These are phyloP conservation scores for Ophidiomyces ophidiicola DNA, from an alignment of 2,329 filamentous ascomycete species.

Conservation along the genomic window DNA sequence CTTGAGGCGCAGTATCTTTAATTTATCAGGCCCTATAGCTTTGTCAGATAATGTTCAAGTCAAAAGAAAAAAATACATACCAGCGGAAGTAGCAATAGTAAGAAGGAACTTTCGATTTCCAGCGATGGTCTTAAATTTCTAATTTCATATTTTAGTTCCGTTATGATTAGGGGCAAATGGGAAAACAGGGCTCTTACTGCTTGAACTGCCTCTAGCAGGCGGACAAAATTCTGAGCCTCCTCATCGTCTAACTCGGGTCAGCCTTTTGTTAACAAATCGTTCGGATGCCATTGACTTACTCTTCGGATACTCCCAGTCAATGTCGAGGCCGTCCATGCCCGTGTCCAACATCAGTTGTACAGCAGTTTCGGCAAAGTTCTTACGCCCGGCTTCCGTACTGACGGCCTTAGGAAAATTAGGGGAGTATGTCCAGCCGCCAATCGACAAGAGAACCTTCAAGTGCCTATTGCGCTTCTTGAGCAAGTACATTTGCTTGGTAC, in stretches of 20 bases:
- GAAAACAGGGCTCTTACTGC: constrained; percentile 20
- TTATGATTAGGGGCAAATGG: background rate
- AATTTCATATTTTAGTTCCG: background rate
- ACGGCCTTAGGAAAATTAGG: constrained; percentile 63
- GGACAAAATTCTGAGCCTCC: constrained; percentile 34
- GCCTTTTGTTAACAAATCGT: background rate
- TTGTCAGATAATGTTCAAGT: background rate
- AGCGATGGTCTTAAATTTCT: constrained; percentile 30
- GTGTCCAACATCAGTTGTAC: constrained; percentile 66
- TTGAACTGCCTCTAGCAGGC: constrained; percentile 33
- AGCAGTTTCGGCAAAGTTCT: constrained; percentile 56
- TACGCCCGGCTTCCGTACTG: constrained; percentile 49
- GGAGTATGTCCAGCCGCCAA: constrained; percentile 70
- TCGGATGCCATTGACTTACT: constrained; percentile 17
- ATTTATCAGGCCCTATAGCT: constrained; percentile 29
- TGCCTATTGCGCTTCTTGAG: constrained; percentile 65
- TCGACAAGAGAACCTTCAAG: constrained; percentile 67
- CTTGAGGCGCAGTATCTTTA: constrained; percentile 31
- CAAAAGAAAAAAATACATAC: constrained; percentile 16
- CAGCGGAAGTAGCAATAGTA: constrained; percentile 40
- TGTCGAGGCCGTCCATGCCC: constrained; percentile 51
- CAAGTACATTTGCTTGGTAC: constrained; percentile 61
- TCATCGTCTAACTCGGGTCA: constrained; percentile 26
- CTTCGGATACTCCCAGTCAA: constrained; percentile 40
- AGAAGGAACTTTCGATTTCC: constrained; percentile 36